phyloP scores from a whole-genome alignment of 192 early-diverging fungal species.

The Globomyces pollinis-pini region DNA sequence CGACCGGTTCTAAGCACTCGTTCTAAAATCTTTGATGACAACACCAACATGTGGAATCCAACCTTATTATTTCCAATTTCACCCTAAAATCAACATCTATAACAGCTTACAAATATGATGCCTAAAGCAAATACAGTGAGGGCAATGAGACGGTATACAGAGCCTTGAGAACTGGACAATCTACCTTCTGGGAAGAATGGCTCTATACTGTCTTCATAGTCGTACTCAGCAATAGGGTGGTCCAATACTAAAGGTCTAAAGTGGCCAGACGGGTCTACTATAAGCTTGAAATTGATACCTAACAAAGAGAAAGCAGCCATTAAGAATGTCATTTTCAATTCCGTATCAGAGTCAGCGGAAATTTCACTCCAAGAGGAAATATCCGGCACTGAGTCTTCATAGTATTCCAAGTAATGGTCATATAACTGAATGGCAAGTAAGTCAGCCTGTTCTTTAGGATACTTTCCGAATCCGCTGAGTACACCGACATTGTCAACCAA shows the following conservation, averaged over 20 bases:
- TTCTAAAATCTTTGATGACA: constrained; percentile 2
- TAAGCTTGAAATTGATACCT: not conserved
- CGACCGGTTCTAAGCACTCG: not conserved
- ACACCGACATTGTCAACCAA: too few relatives aligned
- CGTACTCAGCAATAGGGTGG: not conserved
- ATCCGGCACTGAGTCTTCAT: too few relatives aligned
- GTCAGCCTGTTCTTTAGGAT: too few relatives aligned
- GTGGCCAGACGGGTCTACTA: not conserved
- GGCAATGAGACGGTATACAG: not conserved
- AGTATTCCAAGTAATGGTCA: too few relatives aligned
- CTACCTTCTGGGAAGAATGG: not conserved
- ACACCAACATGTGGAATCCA: constrained; percentile 3
- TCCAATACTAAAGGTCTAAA: not conserved
- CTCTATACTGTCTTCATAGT: not conserved
- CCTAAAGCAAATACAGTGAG: not conserved
- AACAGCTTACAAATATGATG: not conserved
- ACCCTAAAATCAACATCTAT: not conserved
- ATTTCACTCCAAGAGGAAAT: too few relatives aligned
- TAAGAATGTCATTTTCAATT: constrained; percentile 1
- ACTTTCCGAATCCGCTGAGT: too few relatives aligned
- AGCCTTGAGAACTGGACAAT: not conserved
- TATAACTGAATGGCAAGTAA: too few relatives aligned
- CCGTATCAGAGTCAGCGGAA: not conserved
- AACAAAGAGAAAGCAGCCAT: not conserved
- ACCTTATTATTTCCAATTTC: not conserved